phyloP scores from a whole-genome alignment of 805 yeast genomes.

The Kluyveromyces nonfermentans region DNA sequence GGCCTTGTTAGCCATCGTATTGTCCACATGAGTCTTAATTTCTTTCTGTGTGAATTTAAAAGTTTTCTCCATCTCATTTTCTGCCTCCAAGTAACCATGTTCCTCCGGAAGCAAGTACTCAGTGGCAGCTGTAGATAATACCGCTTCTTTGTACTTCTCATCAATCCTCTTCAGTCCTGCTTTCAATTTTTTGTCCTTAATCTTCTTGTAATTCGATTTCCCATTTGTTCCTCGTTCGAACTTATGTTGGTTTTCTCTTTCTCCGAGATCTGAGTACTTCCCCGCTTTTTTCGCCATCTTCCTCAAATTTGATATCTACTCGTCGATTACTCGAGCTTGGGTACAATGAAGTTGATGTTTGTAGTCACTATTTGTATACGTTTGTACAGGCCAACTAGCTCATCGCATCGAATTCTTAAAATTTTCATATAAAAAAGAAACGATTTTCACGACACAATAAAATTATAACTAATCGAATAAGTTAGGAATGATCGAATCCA shows the following conservation, averaged over 20 bases:
- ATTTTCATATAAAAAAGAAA: constrained; percentile 2
- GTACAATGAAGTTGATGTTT: too few relatives aligned
- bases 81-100: constrained; percentile 83
- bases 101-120: constrained; percentile 80
- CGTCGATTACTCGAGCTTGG: neutral
- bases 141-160: constrained; percentile 64
- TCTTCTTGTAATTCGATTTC: constrained; percentile 14
- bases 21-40: constrained; percentile 66
- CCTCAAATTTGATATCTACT: neutral
- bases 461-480: too few relatives aligned
- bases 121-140: constrained; percentile 75
- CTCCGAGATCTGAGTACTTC: constrained; percentile 5
- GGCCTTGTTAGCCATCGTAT: constrained; percentile 61
- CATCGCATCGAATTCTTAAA: constrained; percentile 1
- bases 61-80: constrained; percentile 86
- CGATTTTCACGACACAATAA: neutral
- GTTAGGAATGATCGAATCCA: too few relatives aligned
- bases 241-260: constrained; percentile 24
- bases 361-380: too few relatives aligned
- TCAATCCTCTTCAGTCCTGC: constrained; percentile 62
- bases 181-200: constrained; percentile 52
- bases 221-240: constrained; percentile 25
- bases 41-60: constrained; percentile 77
- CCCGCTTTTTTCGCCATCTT: neutral
- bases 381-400: too few relatives aligned